Base-by-base conservation (phyloP, 441 rosid genomes). In the Breynia disticha region DNA sequence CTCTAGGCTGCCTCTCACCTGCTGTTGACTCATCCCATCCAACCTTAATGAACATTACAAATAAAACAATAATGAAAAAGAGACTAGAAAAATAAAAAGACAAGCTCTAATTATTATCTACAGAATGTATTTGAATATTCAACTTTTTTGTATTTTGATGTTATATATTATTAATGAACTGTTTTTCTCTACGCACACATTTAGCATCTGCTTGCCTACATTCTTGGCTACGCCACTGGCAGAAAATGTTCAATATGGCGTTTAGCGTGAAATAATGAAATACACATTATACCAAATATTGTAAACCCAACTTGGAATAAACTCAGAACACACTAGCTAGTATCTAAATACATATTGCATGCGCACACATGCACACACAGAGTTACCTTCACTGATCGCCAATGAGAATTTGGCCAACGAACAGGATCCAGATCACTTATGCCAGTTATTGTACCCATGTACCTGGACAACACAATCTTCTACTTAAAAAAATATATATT, bases 21-120 rank as follows among this genome's bases (percentile, higher is more conserved):
- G 98, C 93, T 0, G 95, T 87, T 24, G 98, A 90, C 67, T 90
- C 96, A 73, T 87, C 98, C 98, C 98, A 90, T 18, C 96, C 98
- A 53, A 90, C 98, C 98, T 90, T 67, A 65, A 74, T 18, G 16
- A 28, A 62, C 51, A 46, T 32, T 1, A 41, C 13, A 15, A 41
- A 41, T 15, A 41, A 15, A 41, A 3, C 10, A n/a, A 41, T 41
- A 41, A 11, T 11, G 10, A 41, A 15, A n/a, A n/a, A n/a, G n/a
- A 41, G 44, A 41, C 44, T 9, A 9, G 35, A 5, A 28, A 28
- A 24, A 28, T 28, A 0, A 28, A 28, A 28, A 28, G 35, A n/a
- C n/a, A n/a, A n/a, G n/a, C n/a, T n/a, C n/a, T n/a, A n/a, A n/a
- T n/a, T n/a, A n/a, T n/a, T n/a, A n/a, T n/a, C n/a, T n/a, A n/a